Percentiles rank a stretch among this genome's conserved stretches.
phyloP scores from a whole-genome alignment of 352 stramenopile genomes.

The Saprolegnia diclina region DNA sequence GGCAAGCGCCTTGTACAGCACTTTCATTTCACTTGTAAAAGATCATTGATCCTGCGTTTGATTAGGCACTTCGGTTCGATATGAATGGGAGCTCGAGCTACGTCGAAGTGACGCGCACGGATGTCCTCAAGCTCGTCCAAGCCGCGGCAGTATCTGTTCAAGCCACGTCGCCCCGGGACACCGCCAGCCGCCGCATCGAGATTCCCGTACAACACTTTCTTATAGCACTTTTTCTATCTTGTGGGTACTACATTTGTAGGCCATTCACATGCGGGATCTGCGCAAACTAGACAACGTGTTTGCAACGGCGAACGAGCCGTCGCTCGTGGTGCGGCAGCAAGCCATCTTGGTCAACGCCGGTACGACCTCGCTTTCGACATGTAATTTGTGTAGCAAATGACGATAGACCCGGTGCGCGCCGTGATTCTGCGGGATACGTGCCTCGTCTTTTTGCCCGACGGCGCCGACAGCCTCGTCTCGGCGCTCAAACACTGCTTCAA shows the following conservation, averaged over 20 bases:
- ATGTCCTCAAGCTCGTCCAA: slow-evolving; percentile 51
- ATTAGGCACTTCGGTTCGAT: slow-evolving; percentile 49
- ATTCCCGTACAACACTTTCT: slow-evolving; percentile 2
- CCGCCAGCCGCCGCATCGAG: background rate
- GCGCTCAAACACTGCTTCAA: slow-evolving; percentile 42
- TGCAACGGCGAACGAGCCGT: slow-evolving; percentile 58
- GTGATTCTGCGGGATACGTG: slow-evolving; percentile 41
- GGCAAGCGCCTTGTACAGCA: slow-evolving; percentile 15
- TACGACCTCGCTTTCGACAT: slow-evolving; percentile 10
- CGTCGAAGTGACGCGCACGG: slow-evolving; percentile 44
- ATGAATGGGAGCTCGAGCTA: slow-evolving; percentile 42
- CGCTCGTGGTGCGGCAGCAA: slow-evolving; percentile 65
- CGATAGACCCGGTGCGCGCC: slow-evolving; percentile 38
- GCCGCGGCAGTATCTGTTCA: background rate
- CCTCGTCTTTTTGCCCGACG: slow-evolving; percentile 44
- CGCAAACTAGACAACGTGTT: slow-evolving; percentile 68
- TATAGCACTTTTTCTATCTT: background rate
- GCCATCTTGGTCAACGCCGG: slow-evolving; percentile 72
- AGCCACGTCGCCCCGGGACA: no score
- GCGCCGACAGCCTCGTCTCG: slow-evolving; percentile 39
- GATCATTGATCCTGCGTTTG: no score
- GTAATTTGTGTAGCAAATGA: background rate
- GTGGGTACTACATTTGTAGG: slow-evolving; percentile 29
- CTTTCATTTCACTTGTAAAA: background rate
- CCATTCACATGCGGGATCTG: slow-evolving; percentile 70